A percentile compares a stretch with the other conserved stretches of the same genome.
Conservation (phyloP, 2,329 filamentous ascomycete species). For the Aaosphaeria arxii region DNA sequence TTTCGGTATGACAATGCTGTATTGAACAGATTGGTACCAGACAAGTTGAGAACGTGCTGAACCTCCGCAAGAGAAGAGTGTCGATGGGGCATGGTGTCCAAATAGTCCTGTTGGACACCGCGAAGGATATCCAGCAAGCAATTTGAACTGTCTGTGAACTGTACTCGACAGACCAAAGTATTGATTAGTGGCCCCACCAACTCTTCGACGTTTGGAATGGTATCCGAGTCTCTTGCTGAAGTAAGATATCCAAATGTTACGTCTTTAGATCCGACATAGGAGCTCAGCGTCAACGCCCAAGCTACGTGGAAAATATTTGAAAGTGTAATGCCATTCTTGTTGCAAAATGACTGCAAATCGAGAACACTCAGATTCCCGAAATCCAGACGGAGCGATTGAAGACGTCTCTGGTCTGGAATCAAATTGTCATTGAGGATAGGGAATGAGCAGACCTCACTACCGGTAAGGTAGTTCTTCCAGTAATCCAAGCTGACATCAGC, state of each 20-base stretch:
- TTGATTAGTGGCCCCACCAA: conserved; percentile 49
- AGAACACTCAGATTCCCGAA: conserved; percentile 22
- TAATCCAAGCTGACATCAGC: conserved; percentile 24
- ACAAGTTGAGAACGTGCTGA: conserved; percentile 39
- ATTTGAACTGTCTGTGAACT: conserved; percentile 25
- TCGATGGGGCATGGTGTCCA: conserved; percentile 44
- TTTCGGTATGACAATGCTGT: conserved; percentile 49
- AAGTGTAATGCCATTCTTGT: conserved; percentile 44
- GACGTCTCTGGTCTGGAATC: conserved; percentile 11
- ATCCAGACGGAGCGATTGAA: conserved; percentile 26
- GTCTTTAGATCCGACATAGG: conserved; percentile 34
- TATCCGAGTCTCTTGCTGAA: conserved; percentile 39
- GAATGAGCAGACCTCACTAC: conserved; percentile 31
- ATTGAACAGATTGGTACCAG: conserved; percentile 43
- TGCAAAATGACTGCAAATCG: conserved; percentile 38
- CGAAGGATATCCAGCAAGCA: conserved; percentile 39
- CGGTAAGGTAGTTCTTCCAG: conserved; percentile 29
- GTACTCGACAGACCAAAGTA: conserved; percentile 44
- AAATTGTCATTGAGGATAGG: conserved; percentile 25
- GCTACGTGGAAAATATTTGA: conserved; percentile 45
- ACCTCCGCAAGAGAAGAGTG: conserved; percentile 46
- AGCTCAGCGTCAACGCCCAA: conserved; percentile 39
- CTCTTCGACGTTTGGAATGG: conserved; percentile 38
- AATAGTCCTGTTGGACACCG: conserved; percentile 46
- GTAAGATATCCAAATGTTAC: conserved; percentile 47